phyloP scores from a whole-genome alignment of 345 rosid genomes.

The Combretum micranthum region DNA sequence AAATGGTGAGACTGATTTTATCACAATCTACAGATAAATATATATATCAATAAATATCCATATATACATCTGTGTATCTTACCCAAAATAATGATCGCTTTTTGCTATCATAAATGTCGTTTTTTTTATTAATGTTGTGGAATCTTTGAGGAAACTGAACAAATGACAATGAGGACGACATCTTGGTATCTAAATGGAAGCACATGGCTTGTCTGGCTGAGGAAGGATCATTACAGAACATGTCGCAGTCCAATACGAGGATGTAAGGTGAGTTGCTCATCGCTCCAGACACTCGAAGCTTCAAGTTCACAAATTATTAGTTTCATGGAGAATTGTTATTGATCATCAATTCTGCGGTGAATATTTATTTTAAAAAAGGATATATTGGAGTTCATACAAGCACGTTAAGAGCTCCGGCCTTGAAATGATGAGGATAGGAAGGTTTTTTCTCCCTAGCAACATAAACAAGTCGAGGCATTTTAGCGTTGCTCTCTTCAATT shows the following conservation, averaged over 20 bases:
- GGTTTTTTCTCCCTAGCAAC: slow-evolving; percentile 45
- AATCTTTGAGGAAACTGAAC: slow-evolving; percentile 33
- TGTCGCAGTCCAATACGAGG: slow-evolving; percentile 39
- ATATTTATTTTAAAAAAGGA: too few relatives aligned
- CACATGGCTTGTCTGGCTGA: slow-evolving; percentile 25
- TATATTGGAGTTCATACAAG: slow-evolving; percentile 17
- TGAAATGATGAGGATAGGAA: slow-evolving; percentile 31
- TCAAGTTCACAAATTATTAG: background rate
- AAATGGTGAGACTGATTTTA: background rate
- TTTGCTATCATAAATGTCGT: slow-evolving; percentile 28
- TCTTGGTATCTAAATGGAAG: slow-evolving; percentile 39
- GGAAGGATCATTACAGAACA: slow-evolving; percentile 30
- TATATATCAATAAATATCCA: too few relatives aligned
- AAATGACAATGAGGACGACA: slow-evolving; percentile 24
- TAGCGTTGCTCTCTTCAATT: slow-evolving; percentile 6
- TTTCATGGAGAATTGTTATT: too few relatives aligned
- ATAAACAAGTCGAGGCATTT: slow-evolving; percentile 34
- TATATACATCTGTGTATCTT: background rate
- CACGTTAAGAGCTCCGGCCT: slow-evolving; percentile 50
- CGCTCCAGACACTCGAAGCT: slow-evolving; percentile 37
- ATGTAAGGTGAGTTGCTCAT: slow-evolving; percentile 32
- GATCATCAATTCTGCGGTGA: too few relatives aligned
- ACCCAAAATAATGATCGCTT: background rate
- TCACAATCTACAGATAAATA: background rate
- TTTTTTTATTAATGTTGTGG: slow-evolving; percentile 20